Conservation (phyloP, 768 basidiomycete genomes). For the Phanerodontia chrysosporium region DNA sequence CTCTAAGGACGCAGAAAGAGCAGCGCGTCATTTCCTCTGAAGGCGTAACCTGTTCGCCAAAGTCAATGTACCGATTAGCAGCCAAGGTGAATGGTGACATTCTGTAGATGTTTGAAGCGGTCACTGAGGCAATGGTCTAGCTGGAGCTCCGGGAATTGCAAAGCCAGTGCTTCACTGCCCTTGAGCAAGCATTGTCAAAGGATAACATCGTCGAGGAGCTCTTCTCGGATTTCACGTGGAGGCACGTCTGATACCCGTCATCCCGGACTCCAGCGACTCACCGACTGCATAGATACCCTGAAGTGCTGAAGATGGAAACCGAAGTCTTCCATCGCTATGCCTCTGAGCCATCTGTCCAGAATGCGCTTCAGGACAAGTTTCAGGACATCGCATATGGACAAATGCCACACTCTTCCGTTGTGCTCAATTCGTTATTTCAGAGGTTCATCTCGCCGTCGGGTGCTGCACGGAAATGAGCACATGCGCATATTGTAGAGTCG, state of each 20-base stretch:
- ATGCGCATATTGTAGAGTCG: neutral
- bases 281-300: slow-evolving; percentile 6
- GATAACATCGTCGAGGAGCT: slow-evolving; percentile 16
- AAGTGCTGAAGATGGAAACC: slow-evolving; percentile 12
- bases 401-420: slow-evolving; percentile 10
- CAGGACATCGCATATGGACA: slow-evolving; percentile 13
- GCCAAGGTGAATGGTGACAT: slow-evolving; percentile 14
- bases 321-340: slow-evolving; percentile 13
- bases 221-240: slow-evolving; percentile 16
- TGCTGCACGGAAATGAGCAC: neutral
- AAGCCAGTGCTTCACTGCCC: neutral
- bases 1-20: slow-evolving; percentile 3
- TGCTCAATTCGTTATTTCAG: slow-evolving; percentile 9
- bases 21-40: neutral
- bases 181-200: slow-evolving; percentile 3
- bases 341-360: slow-evolving; percentile 5
- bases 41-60: slow-evolving; percentile 3
- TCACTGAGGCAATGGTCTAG: neutral
- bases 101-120: too few species aligned
- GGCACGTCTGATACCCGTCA: slow-evolving; percentile 1
- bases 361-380: slow-evolving; percentile 5
- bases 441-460: neutral
- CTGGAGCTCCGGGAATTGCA: slow-evolving; percentile 10
- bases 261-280: neutral
- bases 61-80: slow-evolving; percentile 16